Base-by-base conservation (phyloP, 202 grass and related monocot genomes). In the Carex arenaria region DNA sequence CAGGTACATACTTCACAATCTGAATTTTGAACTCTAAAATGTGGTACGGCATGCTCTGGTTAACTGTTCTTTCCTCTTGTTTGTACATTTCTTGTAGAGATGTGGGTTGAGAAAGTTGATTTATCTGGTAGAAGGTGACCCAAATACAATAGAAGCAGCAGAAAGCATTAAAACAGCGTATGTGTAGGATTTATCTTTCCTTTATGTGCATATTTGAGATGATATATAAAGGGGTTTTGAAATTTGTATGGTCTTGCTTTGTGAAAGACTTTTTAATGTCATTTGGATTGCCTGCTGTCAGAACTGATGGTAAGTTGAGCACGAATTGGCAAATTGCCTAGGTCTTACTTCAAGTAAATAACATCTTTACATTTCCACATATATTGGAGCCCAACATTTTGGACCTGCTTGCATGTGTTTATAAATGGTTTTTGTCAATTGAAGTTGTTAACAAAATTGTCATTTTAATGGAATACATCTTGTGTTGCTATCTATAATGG, bases 91-190 rank as follows among this genome's bases (percentile, higher is more conserved):
- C 70, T 81, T 82, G 76, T 86, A 95, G 95, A 90, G 85, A 82
- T 93, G 92, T 56, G 95, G 92, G 55, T 84, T 98, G 53, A 94
- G 34, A 47, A 95, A 95, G 81, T 60, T 95, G 60, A 95, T 98
- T 84, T 98, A 98, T 92, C 85, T 98, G 61, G 92, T 98, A 20
- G 95, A 98, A 89, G 95, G 92, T 85, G 92, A 95, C 84, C 91
- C 81, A 75, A 98, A 93, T 81, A 3, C 55, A 83, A 54, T 86
- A 59, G 88, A 93, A 53, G 72, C 89, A 86, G 61, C 86, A 86
- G 80, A 90, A 79, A 93, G 86, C 71, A 82, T 86, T 69, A 98
- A 92, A 89, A 95, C 85, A 85, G 92, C 91, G 91, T 95, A 95
- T 85, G 95, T 47, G 71, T 42, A 45, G 42, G 61, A 72, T 80